Evolutionary conservation across 2,329 filamentous ascomycete genomes (phyloP).

Genomic region (Penicillium verrucosum): DNA sequence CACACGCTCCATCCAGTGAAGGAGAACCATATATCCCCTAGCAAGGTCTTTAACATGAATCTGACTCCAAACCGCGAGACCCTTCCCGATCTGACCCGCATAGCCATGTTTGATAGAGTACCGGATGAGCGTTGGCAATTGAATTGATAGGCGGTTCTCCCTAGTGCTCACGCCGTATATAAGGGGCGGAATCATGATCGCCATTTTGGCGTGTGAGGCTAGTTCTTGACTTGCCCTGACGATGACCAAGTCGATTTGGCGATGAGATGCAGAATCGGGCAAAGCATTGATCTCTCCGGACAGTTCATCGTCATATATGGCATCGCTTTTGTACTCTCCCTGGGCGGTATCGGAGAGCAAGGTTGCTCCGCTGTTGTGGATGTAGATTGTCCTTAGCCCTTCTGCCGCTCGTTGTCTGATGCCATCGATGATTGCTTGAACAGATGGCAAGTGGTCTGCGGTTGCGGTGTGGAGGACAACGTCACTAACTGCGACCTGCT

Average conservation of each 20-base stretch:
- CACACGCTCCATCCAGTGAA: slow-evolving; percentile 46
- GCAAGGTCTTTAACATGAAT: slow-evolving; percentile 51
- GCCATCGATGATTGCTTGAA: slow-evolving; percentile 46
- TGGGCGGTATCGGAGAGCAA: neutral
- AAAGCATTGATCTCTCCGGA: neutral
- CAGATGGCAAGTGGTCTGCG: slow-evolving; percentile 48
- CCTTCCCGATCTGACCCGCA: slow-evolving; percentile 46
- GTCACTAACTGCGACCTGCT: slow-evolving; percentile 42
- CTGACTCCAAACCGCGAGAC: slow-evolving; percentile 41
- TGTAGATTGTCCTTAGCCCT: slow-evolving; percentile 45
- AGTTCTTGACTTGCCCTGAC: neutral
- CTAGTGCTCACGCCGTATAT: slow-evolving; percentile 40
- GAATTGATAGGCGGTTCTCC: slow-evolving; percentile 46
- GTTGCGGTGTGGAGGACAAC: slow-evolving; percentile 51
- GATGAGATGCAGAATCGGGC: slow-evolving; percentile 1
- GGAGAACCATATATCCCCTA: slow-evolving; percentile 43
- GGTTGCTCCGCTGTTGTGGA: slow-evolving; percentile 37
- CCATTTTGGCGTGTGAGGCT: slow-evolving; percentile 3
- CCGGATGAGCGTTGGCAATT: slow-evolving; percentile 47
- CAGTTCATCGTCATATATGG: neutral
- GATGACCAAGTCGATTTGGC: neutral
- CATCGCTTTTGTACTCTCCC: neutral
- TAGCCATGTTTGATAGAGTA: slow-evolving; percentile 51
- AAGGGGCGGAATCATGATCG: slow-evolving; percentile 5
- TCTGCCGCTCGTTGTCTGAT: slow-evolving; percentile 39